These are phyloP conservation scores for Linnemannia zychae DNA, from an alignment of 192 early-diverging fungal species.

Conservation along the genomic window DNA sequence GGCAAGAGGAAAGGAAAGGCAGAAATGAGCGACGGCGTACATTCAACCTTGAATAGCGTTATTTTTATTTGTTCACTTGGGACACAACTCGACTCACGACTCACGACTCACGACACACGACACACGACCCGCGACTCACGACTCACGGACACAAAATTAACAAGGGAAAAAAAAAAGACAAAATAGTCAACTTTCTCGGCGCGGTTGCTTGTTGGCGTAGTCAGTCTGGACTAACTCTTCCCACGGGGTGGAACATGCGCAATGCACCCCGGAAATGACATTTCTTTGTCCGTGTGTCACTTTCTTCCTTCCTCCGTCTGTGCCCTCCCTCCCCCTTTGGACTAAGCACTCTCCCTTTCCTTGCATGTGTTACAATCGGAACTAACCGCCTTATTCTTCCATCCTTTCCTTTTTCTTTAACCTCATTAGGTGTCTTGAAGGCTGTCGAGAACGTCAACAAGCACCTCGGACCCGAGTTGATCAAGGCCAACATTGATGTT, in stretches of 20 bases:
- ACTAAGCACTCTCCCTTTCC: neutral
- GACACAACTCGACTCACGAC: neutral
- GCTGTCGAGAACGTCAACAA: conserved; percentile 95
- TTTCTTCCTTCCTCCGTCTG: neutral
- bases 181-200: neutral
- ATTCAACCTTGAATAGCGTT: conserved; percentile 3
- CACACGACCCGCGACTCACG: no score
- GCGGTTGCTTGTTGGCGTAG: neutral
- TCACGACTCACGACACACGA: no score
- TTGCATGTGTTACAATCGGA: neutral
- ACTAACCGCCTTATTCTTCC: neutral
- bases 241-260: neutral
- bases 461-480: conserved; percentile 87
- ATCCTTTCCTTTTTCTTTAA: neutral
- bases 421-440: conserved; percentile 81
- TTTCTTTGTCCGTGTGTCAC: neutral
- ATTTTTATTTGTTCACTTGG: neutral
- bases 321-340: neutral
- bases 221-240: neutral
- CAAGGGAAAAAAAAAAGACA: neutral
- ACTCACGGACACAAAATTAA: neutral
- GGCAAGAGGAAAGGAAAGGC: neutral
- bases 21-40: neutral
- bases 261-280: neutral
- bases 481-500: conserved; percentile 85